Conservation (phyloP, 306 rosid genomes). For the Dalbergia oliveri region DNA sequence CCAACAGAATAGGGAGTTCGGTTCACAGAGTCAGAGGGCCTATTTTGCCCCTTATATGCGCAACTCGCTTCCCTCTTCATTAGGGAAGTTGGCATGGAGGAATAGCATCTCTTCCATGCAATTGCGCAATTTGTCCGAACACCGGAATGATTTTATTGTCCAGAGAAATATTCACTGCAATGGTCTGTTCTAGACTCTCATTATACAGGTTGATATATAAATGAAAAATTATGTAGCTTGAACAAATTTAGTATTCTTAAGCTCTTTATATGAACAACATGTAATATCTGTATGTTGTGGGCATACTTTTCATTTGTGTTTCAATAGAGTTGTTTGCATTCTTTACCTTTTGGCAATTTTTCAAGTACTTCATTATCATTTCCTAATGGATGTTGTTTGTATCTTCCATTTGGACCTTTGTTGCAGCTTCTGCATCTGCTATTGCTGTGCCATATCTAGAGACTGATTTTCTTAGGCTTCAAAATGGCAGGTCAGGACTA, state of each 20-base stretch:
- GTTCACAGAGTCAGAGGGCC: slow-evolving; percentile 68
- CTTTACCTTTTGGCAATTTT: slow-evolving; percentile 7
- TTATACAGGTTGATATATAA: slow-evolving; percentile 64
- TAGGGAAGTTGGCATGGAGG: slow-evolving; percentile 94
- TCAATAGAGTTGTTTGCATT: slow-evolving; percentile 9
- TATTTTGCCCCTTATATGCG: slow-evolving; percentile 69
- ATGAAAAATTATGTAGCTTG: slow-evolving; percentile 42
- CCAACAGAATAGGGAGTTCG: slow-evolving; percentile 70
- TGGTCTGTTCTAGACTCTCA: slow-evolving; percentile 96
- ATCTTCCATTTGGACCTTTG: slow-evolving; percentile 45
- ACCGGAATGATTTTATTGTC: slow-evolving; percentile 58
- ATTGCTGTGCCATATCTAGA: slow-evolving; percentile 63
- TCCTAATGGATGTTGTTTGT: slow-evolving; percentile 20
- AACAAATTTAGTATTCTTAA: slow-evolving; percentile 35
- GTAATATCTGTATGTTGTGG: neutral
- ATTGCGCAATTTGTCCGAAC: slow-evolving; percentile 71
- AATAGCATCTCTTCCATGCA: slow-evolving; percentile 78
- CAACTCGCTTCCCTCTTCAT: slow-evolving; percentile 73
- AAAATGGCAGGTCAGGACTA: slow-evolving; percentile 83
- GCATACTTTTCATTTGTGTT: slow-evolving; percentile 35
- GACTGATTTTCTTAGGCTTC: slow-evolving; percentile 80
- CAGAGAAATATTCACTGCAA: slow-evolving; percentile 77
- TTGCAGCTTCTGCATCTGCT: slow-evolving; percentile 79
- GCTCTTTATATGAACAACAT: slow-evolving; percentile 3
- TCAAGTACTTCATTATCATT: neutral